Base-by-base conservation (phyloP, 2,329 filamentous ascomycete species). In the Hypoxylon sp. region DNA sequence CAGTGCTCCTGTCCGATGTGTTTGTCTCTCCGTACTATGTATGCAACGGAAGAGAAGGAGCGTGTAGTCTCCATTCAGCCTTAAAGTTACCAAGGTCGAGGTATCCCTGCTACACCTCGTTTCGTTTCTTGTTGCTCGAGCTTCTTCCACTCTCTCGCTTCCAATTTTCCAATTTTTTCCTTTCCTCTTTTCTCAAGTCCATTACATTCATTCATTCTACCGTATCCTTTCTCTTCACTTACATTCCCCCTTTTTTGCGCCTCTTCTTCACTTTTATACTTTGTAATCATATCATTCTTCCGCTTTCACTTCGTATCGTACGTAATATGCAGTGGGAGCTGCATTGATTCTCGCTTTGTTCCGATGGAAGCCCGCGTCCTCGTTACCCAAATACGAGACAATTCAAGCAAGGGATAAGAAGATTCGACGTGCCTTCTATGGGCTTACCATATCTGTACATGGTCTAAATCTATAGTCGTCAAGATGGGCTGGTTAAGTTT, bases 401-500 rank as follows among this genome's bases (percentile, higher is more conserved):
- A 11, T 38, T 26, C 13, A 47, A 44, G 46, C 37, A 59, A 48
- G 52, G 45, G 45, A 50, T 45, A 41, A 29, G 20, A 37, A 51
- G 11, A 25, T 23, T 27, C 21, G 9, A 23, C 15, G 29, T 23
- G 4, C 12, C 43, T 45, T 32, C 25, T 41, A 38, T 43, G 37
- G 23, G 12, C 4, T 15, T 37, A 44, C 36, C 63, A 7, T 12
- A 61, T n/a, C 49, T 38, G 46, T 34, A 53, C 40, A 56, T 53
- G 54, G 48, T n/a, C n/a, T n/a, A n/a, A 38, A 31, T 27, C n/a
- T 25, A 41, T 20, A 41, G 19, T 27, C 15, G 19, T 42, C 35
- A 66, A 51, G 32, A 73, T 73, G 71, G 70, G 71, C 37, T 60
- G 72, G 23, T 57, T 72, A 34, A 67, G 59, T 47, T 69, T 72